Evolutionary conservation across 352 stramenopile genomes (phyloP).

Genomic region (Blastocystis sp.): DNA sequence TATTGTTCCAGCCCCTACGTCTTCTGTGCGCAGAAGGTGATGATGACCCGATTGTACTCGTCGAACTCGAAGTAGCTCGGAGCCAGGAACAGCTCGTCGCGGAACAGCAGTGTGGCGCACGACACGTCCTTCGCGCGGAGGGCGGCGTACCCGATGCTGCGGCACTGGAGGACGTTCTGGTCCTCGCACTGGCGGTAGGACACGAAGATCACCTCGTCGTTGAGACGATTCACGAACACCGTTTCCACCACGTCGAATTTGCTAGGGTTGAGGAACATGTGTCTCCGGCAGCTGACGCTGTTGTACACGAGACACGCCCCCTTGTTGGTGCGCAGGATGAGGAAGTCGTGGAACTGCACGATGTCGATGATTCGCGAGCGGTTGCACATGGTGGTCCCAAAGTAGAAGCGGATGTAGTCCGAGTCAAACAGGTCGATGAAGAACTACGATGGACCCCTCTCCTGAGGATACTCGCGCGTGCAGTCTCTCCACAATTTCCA

Average conservation of each 20-base stretch:
- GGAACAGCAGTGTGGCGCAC: slow-evolving; percentile 4
- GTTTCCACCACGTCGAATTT: slow-evolving; percentile 53
- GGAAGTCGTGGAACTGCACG: slow-evolving; percentile 40
- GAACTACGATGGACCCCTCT: neutral
- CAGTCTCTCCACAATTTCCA: neutral
- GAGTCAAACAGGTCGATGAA: slow-evolving; percentile 38
- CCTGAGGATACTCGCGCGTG: neutral
- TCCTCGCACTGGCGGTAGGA: slow-evolving; percentile 8
- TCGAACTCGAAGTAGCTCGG: slow-evolving; percentile 64
- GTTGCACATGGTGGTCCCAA: slow-evolving; percentile 36
- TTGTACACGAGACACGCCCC: slow-evolving; percentile 12
- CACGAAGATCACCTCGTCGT: slow-evolving; percentile 42
- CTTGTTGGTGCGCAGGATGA: slow-evolving; percentile 40
- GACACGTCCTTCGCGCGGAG: neutral
- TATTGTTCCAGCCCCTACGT: neutral
- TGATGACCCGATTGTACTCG: slow-evolving; percentile 47
- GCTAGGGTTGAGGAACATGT: slow-evolving; percentile 64
- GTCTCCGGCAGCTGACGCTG: neutral
- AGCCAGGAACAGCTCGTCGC: slow-evolving; percentile 11
- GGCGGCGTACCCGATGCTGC: neutral
- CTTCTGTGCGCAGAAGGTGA: slow-evolving; percentile 45
- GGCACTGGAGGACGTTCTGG: slow-evolving; percentile 45
- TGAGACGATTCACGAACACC: slow-evolving; percentile 49
- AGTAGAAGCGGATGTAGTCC: slow-evolving; percentile 47
- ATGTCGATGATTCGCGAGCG: slow-evolving; percentile 37